Percentiles rank a stretch among this genome's conserved stretches.
phyloP scores from a whole-genome alignment of 805 yeast species.

The Candida silvatica region DNA sequence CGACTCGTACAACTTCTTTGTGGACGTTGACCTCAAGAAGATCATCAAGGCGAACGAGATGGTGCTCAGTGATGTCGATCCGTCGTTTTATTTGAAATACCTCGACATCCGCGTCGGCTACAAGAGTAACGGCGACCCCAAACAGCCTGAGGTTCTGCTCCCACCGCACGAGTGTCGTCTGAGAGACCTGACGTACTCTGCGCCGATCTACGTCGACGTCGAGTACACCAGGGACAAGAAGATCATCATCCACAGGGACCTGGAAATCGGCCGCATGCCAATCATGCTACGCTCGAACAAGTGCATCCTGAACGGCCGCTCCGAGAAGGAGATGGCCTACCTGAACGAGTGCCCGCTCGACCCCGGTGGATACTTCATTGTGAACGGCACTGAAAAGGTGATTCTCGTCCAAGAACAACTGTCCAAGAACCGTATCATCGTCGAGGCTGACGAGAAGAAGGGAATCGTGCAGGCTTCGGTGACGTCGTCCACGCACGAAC shows the following conservation, averaged over 20 bases:
- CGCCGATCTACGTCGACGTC: conserved; percentile 93
- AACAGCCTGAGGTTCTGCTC: conserved; percentile 49
- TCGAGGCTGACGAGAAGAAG: conserved; percentile 94
- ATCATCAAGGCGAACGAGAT: conserved; percentile 86
- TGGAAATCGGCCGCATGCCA: conserved; percentile 98
- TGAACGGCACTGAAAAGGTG: conserved; percentile 96
- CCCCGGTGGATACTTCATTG: conserved; percentile 98
- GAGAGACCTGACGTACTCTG: conserved; percentile 89
- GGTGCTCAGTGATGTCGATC: conserved; percentile 91
- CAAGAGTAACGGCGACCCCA: conserved; percentile 41
- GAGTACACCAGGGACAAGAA: conserved; percentile 94
- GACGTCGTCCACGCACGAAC: conserved; percentile 95
- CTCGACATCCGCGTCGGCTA: conserved; percentile 89
- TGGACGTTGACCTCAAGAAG: conserved; percentile 86
- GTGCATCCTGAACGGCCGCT: conserved; percentile 74
- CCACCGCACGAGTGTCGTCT: conserved; percentile 95
- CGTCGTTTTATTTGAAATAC: conserved; percentile 90
- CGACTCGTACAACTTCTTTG: conserved; percentile 96
- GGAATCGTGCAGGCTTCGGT: conserved; percentile 95
- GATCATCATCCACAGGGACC: conserved; percentile 79
- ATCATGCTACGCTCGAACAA: conserved; percentile 91
- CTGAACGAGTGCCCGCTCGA: conserved; percentile 93
- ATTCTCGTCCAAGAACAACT: conserved; percentile 95
- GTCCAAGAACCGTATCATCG: conserved; percentile 94
- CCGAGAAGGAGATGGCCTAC: conserved; percentile 78